Evolutionary conservation across 768 basidiomycete genomes (phyloP), one percentile per base, ranked within the genome.

Genomic region (Russula sp.): DNA sequence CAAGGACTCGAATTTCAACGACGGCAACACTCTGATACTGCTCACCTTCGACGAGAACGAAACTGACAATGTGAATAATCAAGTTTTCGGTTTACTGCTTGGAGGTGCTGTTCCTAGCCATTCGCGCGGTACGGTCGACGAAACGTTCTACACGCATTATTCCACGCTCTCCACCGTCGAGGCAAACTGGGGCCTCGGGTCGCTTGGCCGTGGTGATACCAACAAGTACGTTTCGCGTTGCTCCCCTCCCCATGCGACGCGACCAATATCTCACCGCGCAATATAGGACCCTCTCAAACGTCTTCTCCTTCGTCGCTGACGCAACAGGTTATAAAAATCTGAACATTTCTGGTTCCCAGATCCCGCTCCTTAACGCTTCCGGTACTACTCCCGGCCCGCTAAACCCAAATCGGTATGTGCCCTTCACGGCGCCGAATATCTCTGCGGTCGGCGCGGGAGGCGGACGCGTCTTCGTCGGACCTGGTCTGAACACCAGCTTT

Each of bases 21-120:
- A 73, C 60, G 22, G 22, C 22, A 27, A 27, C 22, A 86, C 86
- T 0, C 73, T 88, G 55, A 81, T 87, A 68, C 67, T 85, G 9
- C 68, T 87, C 57, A 86, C 84, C 0, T 87, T 87, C 58, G 86
- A 88, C 58, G 85, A 87, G 73, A 83, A 73, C 45, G 79, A 76
- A 61, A 65, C 69, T 0, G 73, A 74, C 55, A 68, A 68, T 34
- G 70, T 74, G 52, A 80, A 80, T 69, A 86, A 87, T 70, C 73
- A 71, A 1, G 73, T 86, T 49, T 78, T 72, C 63, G 69, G 77
- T 5, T 42, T 84, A 51, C 72, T 83, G 9, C 70, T 82, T 40
- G 80, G 81, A 44, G 73, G 72, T 42, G 81, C 75, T 22, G 67
- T 86, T 31, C 84, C 84, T 2, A 34, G 68, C 13, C 51, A 65